Percentiles rank a stretch among this genome's conserved stretches.
Conservation (phyloP, 1,284 basidiomycete genomes). For the Fomitopsis palustris region DNA sequence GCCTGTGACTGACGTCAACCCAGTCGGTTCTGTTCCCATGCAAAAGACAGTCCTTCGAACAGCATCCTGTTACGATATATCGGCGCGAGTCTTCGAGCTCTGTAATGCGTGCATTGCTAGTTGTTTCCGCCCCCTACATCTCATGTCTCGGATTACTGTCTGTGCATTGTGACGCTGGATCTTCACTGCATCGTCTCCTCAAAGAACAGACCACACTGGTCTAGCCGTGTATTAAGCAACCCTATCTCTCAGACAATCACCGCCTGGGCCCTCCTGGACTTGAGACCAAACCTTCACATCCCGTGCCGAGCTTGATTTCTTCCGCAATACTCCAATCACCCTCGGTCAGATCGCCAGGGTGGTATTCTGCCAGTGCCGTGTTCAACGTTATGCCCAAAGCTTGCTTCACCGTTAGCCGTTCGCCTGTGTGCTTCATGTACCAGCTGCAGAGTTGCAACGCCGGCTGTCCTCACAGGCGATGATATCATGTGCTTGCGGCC, state of each 20-base stretch:
- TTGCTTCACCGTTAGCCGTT: too few species aligned
- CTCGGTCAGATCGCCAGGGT: neutral
- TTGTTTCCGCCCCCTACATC: neutral
- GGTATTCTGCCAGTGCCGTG: too few species aligned
- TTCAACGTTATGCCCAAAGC: neutral
- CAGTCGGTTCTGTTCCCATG: neutral
- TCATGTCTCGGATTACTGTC: neutral
- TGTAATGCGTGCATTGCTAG: neutral
- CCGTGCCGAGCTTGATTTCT: neutral
- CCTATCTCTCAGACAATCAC: too few species aligned
- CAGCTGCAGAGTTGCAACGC: too few species aligned
- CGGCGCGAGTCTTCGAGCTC: neutral
- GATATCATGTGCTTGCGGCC: too few species aligned
- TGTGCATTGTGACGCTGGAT: neutral
- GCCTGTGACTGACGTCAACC: neutral
- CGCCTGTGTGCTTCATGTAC: too few species aligned
- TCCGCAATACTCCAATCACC: neutral
- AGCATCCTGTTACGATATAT: neutral
- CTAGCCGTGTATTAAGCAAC: too few species aligned
- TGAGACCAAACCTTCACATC: neutral
- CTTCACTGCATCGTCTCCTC: neutral
- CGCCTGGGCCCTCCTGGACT: neutral
- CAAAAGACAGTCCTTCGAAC: conserved; percentile 1
- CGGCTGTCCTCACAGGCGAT: too few species aligned
- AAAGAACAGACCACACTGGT: too few species aligned